Conservation (phyloP, 306 rosid genomes). For the Vicia villosa region DNA sequence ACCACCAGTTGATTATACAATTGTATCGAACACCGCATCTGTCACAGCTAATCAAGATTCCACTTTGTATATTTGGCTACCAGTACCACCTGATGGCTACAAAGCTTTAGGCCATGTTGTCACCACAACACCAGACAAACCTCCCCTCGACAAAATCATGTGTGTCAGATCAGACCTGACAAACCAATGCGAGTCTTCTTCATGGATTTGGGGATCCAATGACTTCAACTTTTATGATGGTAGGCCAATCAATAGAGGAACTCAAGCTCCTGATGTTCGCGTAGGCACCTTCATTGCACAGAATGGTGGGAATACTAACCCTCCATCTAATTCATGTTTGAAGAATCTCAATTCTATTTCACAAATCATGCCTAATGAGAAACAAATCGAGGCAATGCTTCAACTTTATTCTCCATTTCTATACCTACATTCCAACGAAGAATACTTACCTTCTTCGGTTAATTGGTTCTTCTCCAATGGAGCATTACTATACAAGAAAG, state of each 20-base stretch:
- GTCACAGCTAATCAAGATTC: conserved; percentile 45
- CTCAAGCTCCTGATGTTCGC: conserved; percentile 50
- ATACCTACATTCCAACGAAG: conserved; percentile 66
- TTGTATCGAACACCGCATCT: conserved; percentile 62
- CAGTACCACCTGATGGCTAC: conserved; percentile 67
- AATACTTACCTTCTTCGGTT: conserved; percentile 65
- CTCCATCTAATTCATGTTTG: conserved; percentile 54
- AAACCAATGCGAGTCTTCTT: conserved; percentile 50
- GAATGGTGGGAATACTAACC: conserved; percentile 20
- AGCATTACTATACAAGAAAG: conserved; percentile 53
- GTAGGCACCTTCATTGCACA: conserved; percentile 65
- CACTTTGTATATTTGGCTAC: conserved; percentile 66
- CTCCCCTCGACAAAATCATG: conserved; percentile 55
- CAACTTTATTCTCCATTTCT: conserved; percentile 59
- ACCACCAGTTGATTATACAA: conserved; percentile 61
- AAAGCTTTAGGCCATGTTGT: conserved; percentile 65
- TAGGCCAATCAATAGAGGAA: conserved; percentile 60
- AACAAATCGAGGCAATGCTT: conserved; percentile 54
- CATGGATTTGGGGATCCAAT: conserved; percentile 66
- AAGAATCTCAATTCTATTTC: conserved; percentile 48
- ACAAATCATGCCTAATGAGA: conserved; percentile 54
- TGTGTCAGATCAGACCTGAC: conserved; percentile 70
- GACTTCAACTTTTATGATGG: conserved; percentile 51
- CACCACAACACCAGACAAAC: conserved; percentile 58
- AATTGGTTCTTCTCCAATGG: conserved; percentile 73